Percentiles rank a stretch among this genome's conserved stretches.
phyloP scores from a whole-genome alignment of 2,329 filamentous ascomycete genomes.

The Scedosporium aurantiacum region DNA sequence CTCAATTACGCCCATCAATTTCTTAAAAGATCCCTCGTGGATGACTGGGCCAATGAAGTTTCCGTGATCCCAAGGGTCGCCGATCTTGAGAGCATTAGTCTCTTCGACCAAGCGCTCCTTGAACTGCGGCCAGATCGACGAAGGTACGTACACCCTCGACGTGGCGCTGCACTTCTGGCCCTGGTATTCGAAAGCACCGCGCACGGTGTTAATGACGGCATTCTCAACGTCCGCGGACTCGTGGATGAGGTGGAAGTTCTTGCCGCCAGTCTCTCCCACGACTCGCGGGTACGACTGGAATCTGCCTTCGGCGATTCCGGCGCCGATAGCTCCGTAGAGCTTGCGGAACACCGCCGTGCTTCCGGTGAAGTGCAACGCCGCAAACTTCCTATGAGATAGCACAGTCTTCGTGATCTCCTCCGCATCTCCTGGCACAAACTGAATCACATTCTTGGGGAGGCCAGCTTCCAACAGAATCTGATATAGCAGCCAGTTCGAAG shows the following conservation, averaged over 20 bases:
- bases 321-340: conserved; percentile 77
- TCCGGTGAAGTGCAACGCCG: conserved; percentile 90
- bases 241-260: conserved; percentile 87
- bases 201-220: conserved; percentile 70
- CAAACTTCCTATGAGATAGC: conserved; percentile 68
- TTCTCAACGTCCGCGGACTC: conserved; percentile 65
- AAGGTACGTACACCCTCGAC: conserved; percentile 67
- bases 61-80: conserved; percentile 54
- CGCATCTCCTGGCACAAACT: conserved; percentile 85
- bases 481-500: conserved; percentile 86
- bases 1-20: conserved; percentile 66
- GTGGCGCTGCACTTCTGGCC: conserved; percentile 87
- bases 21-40: conserved; percentile 70
- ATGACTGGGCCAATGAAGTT: conserved; percentile 87
- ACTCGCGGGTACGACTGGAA: conserved; percentile 82
- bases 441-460: conserved; percentile 78
- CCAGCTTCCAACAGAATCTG: conserved; percentile 86
- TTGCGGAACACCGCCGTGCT: conserved; percentile 85
- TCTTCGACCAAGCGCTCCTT: conserved; percentile 56
- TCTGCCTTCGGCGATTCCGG: conserved; percentile 67
- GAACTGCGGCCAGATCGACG: conserved; percentile 64
- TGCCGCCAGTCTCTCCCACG: conserved; percentile 83
- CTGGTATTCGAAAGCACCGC: conserved; percentile 82
- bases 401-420: conserved; percentile 71
- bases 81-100: conserved; percentile 58